phyloP scores from a whole-genome alignment of 139 green algal species.

The Monoraphidium neglectum region DNA sequence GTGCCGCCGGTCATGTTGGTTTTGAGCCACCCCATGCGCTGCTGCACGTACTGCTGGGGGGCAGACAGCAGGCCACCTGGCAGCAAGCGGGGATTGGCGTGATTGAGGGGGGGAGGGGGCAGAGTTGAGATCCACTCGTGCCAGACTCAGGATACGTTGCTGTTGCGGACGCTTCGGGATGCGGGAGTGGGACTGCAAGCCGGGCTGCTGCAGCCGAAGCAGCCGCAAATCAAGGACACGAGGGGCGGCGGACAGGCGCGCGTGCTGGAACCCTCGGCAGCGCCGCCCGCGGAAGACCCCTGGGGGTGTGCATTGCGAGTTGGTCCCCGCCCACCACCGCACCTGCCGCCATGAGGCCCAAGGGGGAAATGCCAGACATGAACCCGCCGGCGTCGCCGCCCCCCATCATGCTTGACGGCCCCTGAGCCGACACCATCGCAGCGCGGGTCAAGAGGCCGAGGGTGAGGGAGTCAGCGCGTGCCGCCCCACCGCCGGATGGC shows the following conservation, averaged over 20 bases:
- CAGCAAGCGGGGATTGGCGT: conserved; percentile 21
- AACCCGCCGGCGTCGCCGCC: conserved; percentile 12
- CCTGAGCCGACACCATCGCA: too few relatives aligned
- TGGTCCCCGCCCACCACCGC: too few relatives aligned
- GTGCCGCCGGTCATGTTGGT: conserved; percentile 63
- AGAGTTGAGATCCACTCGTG: background rate
- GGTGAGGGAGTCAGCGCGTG: too few relatives aligned
- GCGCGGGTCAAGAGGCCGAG: too few relatives aligned
- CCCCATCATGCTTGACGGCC: too few relatives aligned
- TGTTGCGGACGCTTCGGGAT: too few relatives aligned
- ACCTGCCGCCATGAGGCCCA: conserved; percentile 38
- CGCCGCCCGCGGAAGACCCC: background rate
- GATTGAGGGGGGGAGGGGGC: background rate
- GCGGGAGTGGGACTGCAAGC: background rate
- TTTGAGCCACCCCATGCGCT: conserved; percentile 55
- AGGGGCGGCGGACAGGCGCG: too few relatives aligned
- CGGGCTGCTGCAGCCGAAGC: too few relatives aligned
- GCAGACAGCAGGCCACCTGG: conserved; percentile 33
- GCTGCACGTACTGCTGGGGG: conserved; percentile 64
- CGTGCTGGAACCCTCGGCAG: background rate
- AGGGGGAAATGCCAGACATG: conserved; percentile 33
- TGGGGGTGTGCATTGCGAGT: background rate
- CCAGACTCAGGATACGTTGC: background rate
- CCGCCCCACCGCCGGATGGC: too few relatives aligned
- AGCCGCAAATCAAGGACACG: too few relatives aligned